Base-by-base conservation (phyloP, 805 yeast genomes). In the Lipomyces starkeyi region DNA sequence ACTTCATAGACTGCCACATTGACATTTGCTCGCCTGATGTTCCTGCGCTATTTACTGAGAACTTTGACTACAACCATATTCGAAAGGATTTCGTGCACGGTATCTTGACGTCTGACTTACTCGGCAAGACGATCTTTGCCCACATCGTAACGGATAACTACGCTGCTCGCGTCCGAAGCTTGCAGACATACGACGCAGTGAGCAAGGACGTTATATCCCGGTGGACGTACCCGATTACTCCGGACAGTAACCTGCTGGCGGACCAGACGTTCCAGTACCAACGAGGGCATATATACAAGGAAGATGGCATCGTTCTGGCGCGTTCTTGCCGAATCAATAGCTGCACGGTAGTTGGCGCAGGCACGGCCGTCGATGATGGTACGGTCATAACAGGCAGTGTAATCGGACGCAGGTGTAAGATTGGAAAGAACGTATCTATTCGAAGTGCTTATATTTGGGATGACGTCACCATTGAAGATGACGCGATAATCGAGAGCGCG, bases 11-110 rank as follows among this genome's bases (percentile, higher is more conserved):
- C 81, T 95, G 99, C 78, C 95, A 91, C 77, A 93, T 95, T 64
- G 99, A 95, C 80, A 92, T 95, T 69, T 95, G 99, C 79, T 85
- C 98, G 6, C 92, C 97, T 1, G 92, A 89, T 72, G 97, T 95
- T 11, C 98, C 98, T 0, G 95, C 96, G 17, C 89, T 94, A 69
- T 95, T 94, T 81, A 97, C 92, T 74, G 99, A 95, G 76, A 94
- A 95, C 78, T 95, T 95, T 75, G 99, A 95, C 80, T 95, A 93
- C 78, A 97, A 94, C 78, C 82, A 86, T 62, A 82, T 94, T 70
- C 85, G 99, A 78, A 83, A 85, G 47, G 98, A 95, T 79, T 95
- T 94, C 76, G 91, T 94, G 37, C 89, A 87, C 73, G 98, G 98
- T 64, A 95, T 94, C 32, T 83, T 95, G 68, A 89, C 95, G 17